These are phyloP conservation scores for Fraxinus excelsior DNA, from an alignment of 257 asterid species.

Conservation along the genomic window DNA sequence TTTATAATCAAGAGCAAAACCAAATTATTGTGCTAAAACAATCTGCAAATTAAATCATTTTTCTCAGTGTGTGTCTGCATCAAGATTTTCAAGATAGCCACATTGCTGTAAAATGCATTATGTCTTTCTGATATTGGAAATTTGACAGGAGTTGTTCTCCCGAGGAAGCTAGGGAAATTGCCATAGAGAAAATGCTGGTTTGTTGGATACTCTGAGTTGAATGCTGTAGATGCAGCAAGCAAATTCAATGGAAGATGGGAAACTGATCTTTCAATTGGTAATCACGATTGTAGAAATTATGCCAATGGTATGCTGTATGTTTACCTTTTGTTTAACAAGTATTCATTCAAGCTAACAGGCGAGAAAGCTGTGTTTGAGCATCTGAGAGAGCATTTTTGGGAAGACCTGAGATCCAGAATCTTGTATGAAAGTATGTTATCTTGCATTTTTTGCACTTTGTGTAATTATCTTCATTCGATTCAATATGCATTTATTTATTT, in stretches of 20 bases:
- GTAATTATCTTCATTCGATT: background rate
- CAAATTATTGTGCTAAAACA: background rate
- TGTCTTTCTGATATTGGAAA: background rate
- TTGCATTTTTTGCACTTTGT: background rate
- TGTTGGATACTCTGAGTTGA: constrained; percentile 53
- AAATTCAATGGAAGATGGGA: constrained; percentile 63
- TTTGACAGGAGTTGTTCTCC: constrained; percentile 52
- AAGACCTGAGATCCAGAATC: background rate
- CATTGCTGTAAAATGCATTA: background rate
- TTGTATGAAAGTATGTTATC: background rate
- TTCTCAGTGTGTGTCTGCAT: background rate
- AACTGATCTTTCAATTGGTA: constrained; percentile 54
- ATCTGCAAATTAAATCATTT: background rate
- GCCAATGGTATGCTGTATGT: constrained; percentile 43
- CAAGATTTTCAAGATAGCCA: background rate
- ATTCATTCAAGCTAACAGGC: constrained; percentile 36
- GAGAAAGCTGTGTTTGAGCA: constrained; percentile 38
- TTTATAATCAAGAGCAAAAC: background rate
- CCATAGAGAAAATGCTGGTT: constrained; percentile 77
- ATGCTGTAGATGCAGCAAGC: constrained; percentile 37
- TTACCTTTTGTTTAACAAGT: constrained; percentile 24
- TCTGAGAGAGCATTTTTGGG: constrained; percentile 26
- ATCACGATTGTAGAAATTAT: constrained; percentile 75
- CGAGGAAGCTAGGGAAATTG: constrained; percentile 50
- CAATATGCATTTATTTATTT: background rate